Evolutionary conservation across 1,139 yeast species (phyloP), one percentile per base, ranked within the genome.

Genomic region (Ogataea hybrid): DNA sequence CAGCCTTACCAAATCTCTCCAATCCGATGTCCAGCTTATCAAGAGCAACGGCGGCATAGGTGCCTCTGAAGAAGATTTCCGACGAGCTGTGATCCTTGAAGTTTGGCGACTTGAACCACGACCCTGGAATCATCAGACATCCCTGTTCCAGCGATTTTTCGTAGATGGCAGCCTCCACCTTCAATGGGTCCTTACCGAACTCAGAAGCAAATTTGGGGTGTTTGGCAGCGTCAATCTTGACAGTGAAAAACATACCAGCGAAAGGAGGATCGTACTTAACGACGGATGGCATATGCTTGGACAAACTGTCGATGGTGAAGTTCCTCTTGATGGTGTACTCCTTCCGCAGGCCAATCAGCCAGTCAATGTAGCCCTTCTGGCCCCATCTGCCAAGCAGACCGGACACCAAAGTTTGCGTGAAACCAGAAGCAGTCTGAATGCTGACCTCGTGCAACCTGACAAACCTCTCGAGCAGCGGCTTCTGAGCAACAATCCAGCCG

Each of bases 211-310:
- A 87, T 58, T 78, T 74, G 39, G 95, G 94, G 67, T 85, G 95
- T 66, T 82, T 83, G 32, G 87, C 60, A 22, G 88, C 87, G 62
- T 88, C 95, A 39, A 87, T 62, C 49, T 71, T 67, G 52, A 86
- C 72, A 58, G 92, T 86, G 73, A 88, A 87, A 65, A 89, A 89
- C 96, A 89, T 89, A 58, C 97, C 97, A 2, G 96, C 96, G 23
- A 79, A 81, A 37, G 96, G 96, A 17, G 94, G 84, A 37, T 70
- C 70, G 65, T 68, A 79, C 33, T 73, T 67, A 32, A 73, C 70
- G 25, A 79, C 69, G 34, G 77, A 77, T 32, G 95, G 92, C 67
- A 85, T 71, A 62, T 69, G 66, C 50, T 75, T 72, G 49, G 64
- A 69, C 49, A 88, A 69, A 6, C 89, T 74, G 58, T 84, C 88